A percentile compares a stretch with the other conserved stretches of the same genome.
These are phyloP conservation scores for Trichopus zeylanicus DNA, from an alignment of 116 monocot genomes.

Conservation along the genomic window DNA sequence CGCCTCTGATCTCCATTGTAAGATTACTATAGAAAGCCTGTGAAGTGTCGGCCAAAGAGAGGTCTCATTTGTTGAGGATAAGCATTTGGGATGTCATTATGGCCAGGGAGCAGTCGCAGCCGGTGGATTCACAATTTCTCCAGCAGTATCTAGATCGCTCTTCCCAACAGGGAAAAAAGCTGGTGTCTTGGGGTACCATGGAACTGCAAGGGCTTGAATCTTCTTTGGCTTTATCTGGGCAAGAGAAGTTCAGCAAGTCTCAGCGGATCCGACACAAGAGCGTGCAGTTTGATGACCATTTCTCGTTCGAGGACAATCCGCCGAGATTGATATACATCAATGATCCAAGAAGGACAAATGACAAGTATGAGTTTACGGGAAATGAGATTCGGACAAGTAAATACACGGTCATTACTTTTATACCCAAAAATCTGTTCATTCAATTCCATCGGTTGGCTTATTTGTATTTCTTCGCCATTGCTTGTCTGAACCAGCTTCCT, in stretches of 20 bases:
- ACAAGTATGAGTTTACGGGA: conserved; percentile 79
- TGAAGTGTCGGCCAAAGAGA: background rate
- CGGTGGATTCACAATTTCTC: conserved; percentile 23
- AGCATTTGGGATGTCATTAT: background rate
- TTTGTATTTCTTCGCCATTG: conserved; percentile 91
- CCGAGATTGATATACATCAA: conserved; percentile 77
- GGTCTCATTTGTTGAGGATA: conserved; percentile 9
- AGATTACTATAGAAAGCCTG: too few relatives aligned
- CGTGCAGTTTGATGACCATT: conserved; percentile 61
- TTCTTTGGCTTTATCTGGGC: conserved; percentile 16
- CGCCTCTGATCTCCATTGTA: too few relatives aligned
- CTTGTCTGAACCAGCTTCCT: conserved; percentile 92
- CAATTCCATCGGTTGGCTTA: conserved; percentile 93
- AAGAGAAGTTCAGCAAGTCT: conserved; percentile 36
- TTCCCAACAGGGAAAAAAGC: conserved; percentile 18
- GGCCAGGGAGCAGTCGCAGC: conserved; percentile 11
- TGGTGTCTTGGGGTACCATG: conserved; percentile 48
- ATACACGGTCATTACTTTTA: conserved; percentile 84
- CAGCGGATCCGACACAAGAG: conserved; percentile 56
- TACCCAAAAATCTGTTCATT: conserved; percentile 91
- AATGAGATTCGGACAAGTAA: conserved; percentile 95
- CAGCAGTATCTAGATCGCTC: conserved; percentile 53
- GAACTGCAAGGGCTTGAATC: conserved; percentile 54
- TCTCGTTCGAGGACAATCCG: conserved; percentile 36
- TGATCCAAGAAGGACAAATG: conserved; percentile 78